phyloP scores from a whole-genome alignment of 2,329 filamentous ascomycete genomes.

The Akanthomyces uredinophilus region DNA sequence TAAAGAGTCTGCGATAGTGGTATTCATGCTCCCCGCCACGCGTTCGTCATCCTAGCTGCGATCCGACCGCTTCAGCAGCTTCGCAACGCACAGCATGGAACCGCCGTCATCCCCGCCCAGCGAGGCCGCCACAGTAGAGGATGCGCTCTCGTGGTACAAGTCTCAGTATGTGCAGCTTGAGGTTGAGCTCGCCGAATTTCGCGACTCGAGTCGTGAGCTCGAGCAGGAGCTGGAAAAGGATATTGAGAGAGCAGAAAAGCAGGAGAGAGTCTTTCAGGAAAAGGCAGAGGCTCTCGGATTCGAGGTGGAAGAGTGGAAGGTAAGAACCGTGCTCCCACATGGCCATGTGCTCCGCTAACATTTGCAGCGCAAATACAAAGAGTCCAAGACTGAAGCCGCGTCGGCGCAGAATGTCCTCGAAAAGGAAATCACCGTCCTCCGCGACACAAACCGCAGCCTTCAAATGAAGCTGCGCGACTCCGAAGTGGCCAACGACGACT shows the following conservation, averaged over 20 bases:
- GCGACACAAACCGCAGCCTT: slow-evolving; percentile 75
- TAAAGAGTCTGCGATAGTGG: neutral
- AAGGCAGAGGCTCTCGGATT: slow-evolving; percentile 80
- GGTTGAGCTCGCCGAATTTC: slow-evolving; percentile 86
- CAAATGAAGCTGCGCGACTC: slow-evolving; percentile 86
- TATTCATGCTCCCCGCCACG: neutral
- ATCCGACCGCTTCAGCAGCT: slow-evolving; percentile 13
- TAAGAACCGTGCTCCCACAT: slow-evolving; percentile 37
- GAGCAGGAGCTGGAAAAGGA: slow-evolving; percentile 95
- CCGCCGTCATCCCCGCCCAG: slow-evolving; percentile 58
- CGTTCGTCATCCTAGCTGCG: slow-evolving; percentile 8
- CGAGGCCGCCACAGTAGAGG: slow-evolving; percentile 54
- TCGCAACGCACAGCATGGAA: slow-evolving; percentile 41
- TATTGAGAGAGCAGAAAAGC: slow-evolving; percentile 89
- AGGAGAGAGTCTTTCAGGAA: slow-evolving; percentile 78
- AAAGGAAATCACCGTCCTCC: slow-evolving; percentile 90
- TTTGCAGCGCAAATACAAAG: slow-evolving; percentile 83
- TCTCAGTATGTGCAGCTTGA: slow-evolving; percentile 90
- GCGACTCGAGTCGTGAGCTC: slow-evolving; percentile 86
- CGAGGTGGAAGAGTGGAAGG: slow-evolving; percentile 98
- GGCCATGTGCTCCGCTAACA: slow-evolving; percentile 14
- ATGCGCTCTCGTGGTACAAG: slow-evolving; percentile 92
- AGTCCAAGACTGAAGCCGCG: slow-evolving; percentile 84
- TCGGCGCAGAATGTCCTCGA: slow-evolving; percentile 79
- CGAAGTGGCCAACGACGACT: slow-evolving; percentile 97